Percentiles rank a stretch among this genome's conserved stretches.
Conservation (phyloP, 2,329 filamentous ascomycete genomes). For the Grosmannia penicillata region DNA sequence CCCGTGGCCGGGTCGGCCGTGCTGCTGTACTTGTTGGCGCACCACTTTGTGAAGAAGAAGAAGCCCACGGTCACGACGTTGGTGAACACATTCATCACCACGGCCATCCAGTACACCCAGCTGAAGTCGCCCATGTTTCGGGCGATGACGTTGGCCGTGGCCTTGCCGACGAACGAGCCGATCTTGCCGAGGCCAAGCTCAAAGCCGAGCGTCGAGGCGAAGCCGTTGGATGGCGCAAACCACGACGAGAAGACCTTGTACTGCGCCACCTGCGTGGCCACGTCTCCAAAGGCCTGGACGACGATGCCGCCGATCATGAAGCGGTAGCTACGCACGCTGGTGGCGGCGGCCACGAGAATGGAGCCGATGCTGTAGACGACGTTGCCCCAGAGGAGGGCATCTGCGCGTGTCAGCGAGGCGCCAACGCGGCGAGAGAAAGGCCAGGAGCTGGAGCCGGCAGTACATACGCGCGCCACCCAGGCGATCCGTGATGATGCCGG, state of each 20-base stretch:
- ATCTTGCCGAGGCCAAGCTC: conserved; percentile 47
- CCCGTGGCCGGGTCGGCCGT: conserved; percentile 40
- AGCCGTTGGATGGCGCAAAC: conserved; percentile 47
- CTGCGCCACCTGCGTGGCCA: conserved; percentile 48
- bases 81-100: conserved; percentile 50
- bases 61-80: conserved; percentile 38
- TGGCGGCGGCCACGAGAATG: conserved; percentile 42
- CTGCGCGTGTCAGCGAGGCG: conserved; percentile 8
- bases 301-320: conserved; percentile 46
- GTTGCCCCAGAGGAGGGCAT: conserved; percentile 46
- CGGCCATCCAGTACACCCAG: conserved; percentile 47
- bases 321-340: conserved; percentile 37
- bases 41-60: conserved; percentile 35
- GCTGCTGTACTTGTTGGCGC: conserved; percentile 25
- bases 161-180: conserved; percentile 43
- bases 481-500: conserved; percentile 29
- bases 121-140: conserved; percentile 34
- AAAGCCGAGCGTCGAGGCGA: conserved; percentile 45
- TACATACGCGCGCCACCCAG: conserved; percentile 31
- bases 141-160: conserved; percentile 10
- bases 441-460: not conserved
- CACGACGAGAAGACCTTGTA: conserved; percentile 52
- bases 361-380: conserved; percentile 41
- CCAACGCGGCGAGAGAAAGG: too few relatives aligned
- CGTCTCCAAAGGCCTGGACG: conserved; percentile 43